These are phyloP conservation scores for Dactylellina haptotyla DNA, from an alignment of 2,329 filamentous ascomycete genomes.

Conservation along the genomic window DNA sequence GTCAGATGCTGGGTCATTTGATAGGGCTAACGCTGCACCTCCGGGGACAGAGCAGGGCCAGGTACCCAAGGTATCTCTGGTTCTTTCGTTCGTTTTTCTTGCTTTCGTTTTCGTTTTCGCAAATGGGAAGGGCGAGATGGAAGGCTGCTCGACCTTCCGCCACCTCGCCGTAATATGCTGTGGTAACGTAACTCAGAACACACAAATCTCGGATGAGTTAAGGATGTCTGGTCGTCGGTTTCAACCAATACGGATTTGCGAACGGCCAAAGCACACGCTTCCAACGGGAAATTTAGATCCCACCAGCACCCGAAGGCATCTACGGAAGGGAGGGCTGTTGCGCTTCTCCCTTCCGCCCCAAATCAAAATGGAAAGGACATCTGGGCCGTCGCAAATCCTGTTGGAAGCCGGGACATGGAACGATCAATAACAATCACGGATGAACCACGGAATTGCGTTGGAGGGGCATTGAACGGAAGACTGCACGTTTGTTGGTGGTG, in stretches of 20 bases:
- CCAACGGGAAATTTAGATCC: slow-evolving; percentile 11
- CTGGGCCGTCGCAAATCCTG: slow-evolving; percentile 15
- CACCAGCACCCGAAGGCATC: slow-evolving; percentile 32
- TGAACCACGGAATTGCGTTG: slow-evolving; percentile 11
- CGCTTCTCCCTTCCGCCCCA: neutral
- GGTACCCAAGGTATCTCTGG: neutral
- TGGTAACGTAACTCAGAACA: slow-evolving; percentile 52
- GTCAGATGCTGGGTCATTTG: slow-evolving; percentile 53
- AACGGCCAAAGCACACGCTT: neutral
- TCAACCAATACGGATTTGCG: neutral
- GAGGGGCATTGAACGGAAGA: slow-evolving; percentile 47
- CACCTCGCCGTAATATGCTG: slow-evolving; percentile 44
- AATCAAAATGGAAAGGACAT: slow-evolving; percentile 3
- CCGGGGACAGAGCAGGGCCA: neutral
- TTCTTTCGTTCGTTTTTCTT: neutral
- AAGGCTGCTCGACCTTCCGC: slow-evolving; percentile 18
- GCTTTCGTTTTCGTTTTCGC: slow-evolving; percentile 43
- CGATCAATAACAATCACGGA: too few relatives aligned
- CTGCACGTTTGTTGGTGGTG: slow-evolving; percentile 14
- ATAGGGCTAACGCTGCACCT: slow-evolving; percentile 46
- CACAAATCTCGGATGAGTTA: slow-evolving; percentile 32
- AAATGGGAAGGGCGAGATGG: slow-evolving; percentile 34
- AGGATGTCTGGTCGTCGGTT: slow-evolving; percentile 3
- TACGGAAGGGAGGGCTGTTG: slow-evolving; percentile 7
- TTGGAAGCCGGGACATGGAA: slow-evolving; percentile 26